Conservation (phyloP, 2,329 filamentous ascomycete genomes). For the Aspergillus awamori region DNA sequence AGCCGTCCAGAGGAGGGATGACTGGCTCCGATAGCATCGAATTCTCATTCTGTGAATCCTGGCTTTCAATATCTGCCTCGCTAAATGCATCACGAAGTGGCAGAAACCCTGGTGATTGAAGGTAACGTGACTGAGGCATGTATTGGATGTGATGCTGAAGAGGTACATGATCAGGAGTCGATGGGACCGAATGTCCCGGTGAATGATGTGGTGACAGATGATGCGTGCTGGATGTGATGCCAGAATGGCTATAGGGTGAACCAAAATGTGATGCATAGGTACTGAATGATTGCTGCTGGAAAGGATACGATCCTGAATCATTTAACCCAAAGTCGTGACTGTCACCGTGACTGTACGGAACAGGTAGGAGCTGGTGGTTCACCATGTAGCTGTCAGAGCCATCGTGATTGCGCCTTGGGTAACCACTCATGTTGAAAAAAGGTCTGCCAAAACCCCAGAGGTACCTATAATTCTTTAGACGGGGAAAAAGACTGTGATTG, state of each 20-base stretch:
- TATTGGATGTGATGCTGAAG: slow-evolving; percentile 38
- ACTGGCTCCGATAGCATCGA: slow-evolving; percentile 50
- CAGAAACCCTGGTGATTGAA: slow-evolving; percentile 37
- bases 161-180: slow-evolving; percentile 37
- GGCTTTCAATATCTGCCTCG: slow-evolving; percentile 47
- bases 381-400: slow-evolving; percentile 39
- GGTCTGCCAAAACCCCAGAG: background rate
- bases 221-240: slow-evolving; percentile 34
- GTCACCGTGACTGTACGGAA: slow-evolving; percentile 36
- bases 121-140: slow-evolving; percentile 35
- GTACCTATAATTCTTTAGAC: background rate
- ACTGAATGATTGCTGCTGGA: slow-evolving; percentile 39
- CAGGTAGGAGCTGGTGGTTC: slow-evolving; percentile 37
- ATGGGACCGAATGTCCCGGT: slow-evolving; percentile 36
- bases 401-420: slow-evolving; percentile 42
- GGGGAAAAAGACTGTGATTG: background rate
- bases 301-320: slow-evolving; percentile 35
- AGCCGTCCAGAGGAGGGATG: slow-evolving; percentile 47
- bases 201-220: slow-evolving; percentile 34
- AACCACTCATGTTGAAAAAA: slow-evolving; percentile 40
- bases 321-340: slow-evolving; percentile 35
- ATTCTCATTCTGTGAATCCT: slow-evolving; percentile 48
- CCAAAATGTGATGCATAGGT: slow-evolving; percentile 43
- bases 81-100: slow-evolving; percentile 39
- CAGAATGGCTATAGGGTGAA: slow-evolving; percentile 39